Evolutionary conservation across 73 alveolate genomes (phyloP).

Genomic region (Paramecium primaurelia): DNA sequence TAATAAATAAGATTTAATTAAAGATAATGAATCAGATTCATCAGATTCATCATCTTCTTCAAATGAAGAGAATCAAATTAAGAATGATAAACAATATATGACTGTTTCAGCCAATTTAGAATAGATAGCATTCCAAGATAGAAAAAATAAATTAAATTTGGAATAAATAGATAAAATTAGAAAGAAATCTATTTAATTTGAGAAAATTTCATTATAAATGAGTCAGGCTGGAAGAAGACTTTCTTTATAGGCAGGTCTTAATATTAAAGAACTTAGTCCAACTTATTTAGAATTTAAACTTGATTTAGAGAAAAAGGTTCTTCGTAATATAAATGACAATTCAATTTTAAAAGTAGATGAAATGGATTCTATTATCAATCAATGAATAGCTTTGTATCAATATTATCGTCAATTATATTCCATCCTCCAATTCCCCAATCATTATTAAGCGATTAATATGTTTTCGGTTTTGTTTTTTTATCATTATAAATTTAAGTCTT

Average conservation of each 20-base stretch:
- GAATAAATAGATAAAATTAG: neutral
- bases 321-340: neutral
- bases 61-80: neutral
- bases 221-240: neutral
- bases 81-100: neutral
- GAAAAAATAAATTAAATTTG: neutral
- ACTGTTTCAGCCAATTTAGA: neutral
- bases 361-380: neutral
- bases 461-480: neutral
- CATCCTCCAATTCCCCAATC: constrained; percentile 23
- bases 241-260: neutral
- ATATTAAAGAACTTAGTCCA: neutral
- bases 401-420: constrained; percentile 3
- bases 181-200: neutral
- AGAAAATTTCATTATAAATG: neutral
- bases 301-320: neutral
- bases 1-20: neutral
- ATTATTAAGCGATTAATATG: neutral
- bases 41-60: neutral
- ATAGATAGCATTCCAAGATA: neutral
- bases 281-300: neutral
- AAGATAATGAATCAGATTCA: neutral
- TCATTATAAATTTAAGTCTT: neutral
- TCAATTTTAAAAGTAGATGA: constrained; percentile 1
- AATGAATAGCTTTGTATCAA: constrained; percentile 19